A percentile compares a stretch with the other conserved stretches of the same genome.
Evolutionary conservation across 1,139 yeast species (phyloP).

Genomic region (Debaryomyces subglobosus): DNA sequence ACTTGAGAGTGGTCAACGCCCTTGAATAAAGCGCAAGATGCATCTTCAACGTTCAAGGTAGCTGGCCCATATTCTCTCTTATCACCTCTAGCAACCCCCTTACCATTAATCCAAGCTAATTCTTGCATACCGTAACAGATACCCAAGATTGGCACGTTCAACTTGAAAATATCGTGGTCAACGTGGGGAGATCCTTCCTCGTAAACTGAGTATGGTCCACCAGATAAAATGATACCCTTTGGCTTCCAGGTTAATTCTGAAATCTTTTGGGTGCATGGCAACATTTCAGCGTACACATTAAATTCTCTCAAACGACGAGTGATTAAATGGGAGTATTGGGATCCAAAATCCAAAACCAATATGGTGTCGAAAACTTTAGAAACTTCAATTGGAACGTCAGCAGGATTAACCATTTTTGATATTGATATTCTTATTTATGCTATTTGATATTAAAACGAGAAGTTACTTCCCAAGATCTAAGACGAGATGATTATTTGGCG

Average conservation of each 20-base stretch:
- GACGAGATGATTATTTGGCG: not conserved
- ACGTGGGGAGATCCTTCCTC: conserved; percentile 97
- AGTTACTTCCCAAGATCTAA: conserved; percentile 5
- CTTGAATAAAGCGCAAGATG: conserved; percentile 70
- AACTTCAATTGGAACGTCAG: conserved; percentile 58
- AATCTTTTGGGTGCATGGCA: conserved; percentile 98
- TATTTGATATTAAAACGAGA: not conserved
- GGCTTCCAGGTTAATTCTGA: conserved; percentile 92
- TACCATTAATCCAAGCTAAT: conserved; percentile 96
- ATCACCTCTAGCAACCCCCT: conserved; percentile 94
- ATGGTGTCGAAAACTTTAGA: conserved; percentile 93
- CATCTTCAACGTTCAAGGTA: conserved; percentile 73
- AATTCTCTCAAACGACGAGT: conserved; percentile 98
- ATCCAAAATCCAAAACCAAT: conserved; percentile 95
- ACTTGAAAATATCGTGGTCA: conserved; percentile 88
- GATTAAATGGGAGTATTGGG: conserved; percentile 95
- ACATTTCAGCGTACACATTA: conserved; percentile 98
- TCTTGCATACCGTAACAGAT: conserved; percentile 99
- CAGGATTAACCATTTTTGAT: conserved; percentile 5
- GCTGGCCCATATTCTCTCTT: conserved; percentile 99
- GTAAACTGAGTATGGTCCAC: conserved; percentile 98
- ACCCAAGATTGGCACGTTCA: conserved; percentile 92
- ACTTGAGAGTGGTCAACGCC: conserved; percentile 93
- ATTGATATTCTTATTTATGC: not conserved
- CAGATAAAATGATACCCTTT: conserved; percentile 93